Percentiles rank a stretch among this genome's conserved stretches.
Conservation (phyloP, 2,329 filamentous ascomycete species). For the Aspergillus sp. region DNA sequence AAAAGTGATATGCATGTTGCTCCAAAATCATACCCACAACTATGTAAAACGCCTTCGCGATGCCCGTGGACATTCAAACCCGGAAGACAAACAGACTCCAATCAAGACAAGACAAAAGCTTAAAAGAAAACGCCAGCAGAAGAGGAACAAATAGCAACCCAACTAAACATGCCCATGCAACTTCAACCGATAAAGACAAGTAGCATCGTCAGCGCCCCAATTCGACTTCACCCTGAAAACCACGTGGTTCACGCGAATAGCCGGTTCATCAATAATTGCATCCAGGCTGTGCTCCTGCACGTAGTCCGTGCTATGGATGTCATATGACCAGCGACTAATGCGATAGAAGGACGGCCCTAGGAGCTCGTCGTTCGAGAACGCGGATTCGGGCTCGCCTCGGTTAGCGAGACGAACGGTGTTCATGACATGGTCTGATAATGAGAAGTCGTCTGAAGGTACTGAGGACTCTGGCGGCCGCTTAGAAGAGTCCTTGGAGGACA, state of each 20-base stretch:
- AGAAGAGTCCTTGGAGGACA: background rate
- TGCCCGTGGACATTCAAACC: too few species aligned
- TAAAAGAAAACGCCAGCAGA: background rate
- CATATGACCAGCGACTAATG: conserved; percentile 33
- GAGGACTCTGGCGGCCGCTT: background rate
- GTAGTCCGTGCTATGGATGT: conserved; percentile 25
- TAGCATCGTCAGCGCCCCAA: conserved; percentile 33
- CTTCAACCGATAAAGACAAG: conserved; percentile 41
- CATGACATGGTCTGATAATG: conserved; percentile 21
- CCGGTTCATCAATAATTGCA: conserved; percentile 29
- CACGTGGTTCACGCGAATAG: conserved; percentile 30
- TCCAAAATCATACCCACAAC: too few species aligned
- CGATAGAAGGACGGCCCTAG: conserved; percentile 33
- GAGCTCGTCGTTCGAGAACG: conserved; percentile 29
- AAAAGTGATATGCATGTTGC: too few species aligned
- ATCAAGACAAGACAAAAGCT: too few species aligned
- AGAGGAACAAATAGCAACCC: background rate
- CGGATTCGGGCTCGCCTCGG: conserved; percentile 20
- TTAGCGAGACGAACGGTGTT: conserved; percentile 23
- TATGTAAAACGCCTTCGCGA: too few species aligned
- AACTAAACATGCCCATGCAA: conserved; percentile 32
- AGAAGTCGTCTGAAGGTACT: conserved; percentile 6
- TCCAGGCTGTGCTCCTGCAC: conserved; percentile 34
- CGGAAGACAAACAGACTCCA: too few species aligned
- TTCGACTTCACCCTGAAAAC: conserved; percentile 37